Base-by-base conservation (phyloP, 805 yeast species). In the Myxozyma mucilagina region DNA sequence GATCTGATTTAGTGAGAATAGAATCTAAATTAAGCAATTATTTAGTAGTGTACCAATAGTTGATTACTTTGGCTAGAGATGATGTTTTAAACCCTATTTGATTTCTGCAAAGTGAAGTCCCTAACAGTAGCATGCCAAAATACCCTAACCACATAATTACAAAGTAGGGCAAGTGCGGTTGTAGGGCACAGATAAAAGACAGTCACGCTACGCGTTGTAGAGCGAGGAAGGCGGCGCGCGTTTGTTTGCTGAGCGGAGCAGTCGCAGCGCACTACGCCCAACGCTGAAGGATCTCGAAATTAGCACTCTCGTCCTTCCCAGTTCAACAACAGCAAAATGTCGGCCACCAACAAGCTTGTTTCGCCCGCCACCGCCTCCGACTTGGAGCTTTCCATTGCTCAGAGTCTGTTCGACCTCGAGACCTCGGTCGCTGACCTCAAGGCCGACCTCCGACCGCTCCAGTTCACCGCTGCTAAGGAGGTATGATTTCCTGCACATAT, bases 301-400 rank as follows among this genome's bases (percentile, higher is more conserved):
- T 16, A 32, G 56, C 32, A 29, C 43, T 7, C 29, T 13, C 13
- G 31, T 36, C 13, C 53, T 18, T 11, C 9, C 16, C 10, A 20
- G n/a, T 42, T 31, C 56, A 52, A 16, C 48, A 16, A 42, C 36
- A 13, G 16, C 39, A 74, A 71, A 20, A 93, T 93, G 98, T 93
- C 98, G 83, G 96, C 97, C 78, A 90, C 92, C 79, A 85, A 89
- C 81, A 94, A 94, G 86, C 86, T 94, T 82, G 87, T 93, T 82
- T 39, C 64, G 55, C 60, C 63, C 50, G 86, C 87, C 79, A 89
- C 89, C 68, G 98, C 99, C 84, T 80, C 94, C 79, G 98, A 94
- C 84, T 91, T 94, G 82, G 99, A 94, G 86, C 89, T 94, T 82
- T 96, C 93, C 85, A 96, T 94, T 79, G 97, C 97, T 77, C 97